Conservation (phyloP, 164 flowering plant species). For the Litsea cubeba region DNA sequence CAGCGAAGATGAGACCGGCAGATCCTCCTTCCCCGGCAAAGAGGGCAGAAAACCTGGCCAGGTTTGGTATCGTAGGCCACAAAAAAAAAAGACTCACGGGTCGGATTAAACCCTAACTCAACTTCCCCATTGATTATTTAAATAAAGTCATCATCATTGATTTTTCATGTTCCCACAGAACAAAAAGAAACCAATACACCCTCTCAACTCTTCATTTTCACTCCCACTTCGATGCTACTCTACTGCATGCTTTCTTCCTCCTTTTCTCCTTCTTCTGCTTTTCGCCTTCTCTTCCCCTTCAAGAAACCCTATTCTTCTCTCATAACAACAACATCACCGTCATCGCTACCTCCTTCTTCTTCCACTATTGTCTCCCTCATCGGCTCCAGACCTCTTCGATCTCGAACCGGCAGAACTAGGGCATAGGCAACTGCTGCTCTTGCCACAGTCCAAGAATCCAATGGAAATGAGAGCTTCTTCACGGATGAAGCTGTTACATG, state of each 20-base stretch:
- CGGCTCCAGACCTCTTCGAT: not conserved
- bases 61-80: too few species aligned
- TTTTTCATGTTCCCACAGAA: too few species aligned
- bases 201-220: not conserved
- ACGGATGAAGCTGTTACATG: slow-evolving; percentile 67
- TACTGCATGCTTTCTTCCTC: not conserved
- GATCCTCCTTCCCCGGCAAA: too few species aligned
- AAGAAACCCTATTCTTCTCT: not conserved
- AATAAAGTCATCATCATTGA: too few species aligned
- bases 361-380: not conserved
- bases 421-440: not conserved
- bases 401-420: not conserved
- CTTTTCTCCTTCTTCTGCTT: not conserved
- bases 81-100: too few species aligned
- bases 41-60: too few species aligned
- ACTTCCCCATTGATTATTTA: too few species aligned
- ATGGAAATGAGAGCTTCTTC: slow-evolving; percentile 25
- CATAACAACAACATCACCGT: not conserved
- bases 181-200: too few species aligned
- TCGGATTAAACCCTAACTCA: too few species aligned
- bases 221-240: not conserved
- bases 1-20: too few species aligned
- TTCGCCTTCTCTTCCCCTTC: not conserved
- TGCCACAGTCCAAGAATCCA: not conserved
- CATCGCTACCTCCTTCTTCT: not conserved